Conservation (phyloP, 2,329 filamentous ascomycete species). For the Aspergillus niger region DNA sequence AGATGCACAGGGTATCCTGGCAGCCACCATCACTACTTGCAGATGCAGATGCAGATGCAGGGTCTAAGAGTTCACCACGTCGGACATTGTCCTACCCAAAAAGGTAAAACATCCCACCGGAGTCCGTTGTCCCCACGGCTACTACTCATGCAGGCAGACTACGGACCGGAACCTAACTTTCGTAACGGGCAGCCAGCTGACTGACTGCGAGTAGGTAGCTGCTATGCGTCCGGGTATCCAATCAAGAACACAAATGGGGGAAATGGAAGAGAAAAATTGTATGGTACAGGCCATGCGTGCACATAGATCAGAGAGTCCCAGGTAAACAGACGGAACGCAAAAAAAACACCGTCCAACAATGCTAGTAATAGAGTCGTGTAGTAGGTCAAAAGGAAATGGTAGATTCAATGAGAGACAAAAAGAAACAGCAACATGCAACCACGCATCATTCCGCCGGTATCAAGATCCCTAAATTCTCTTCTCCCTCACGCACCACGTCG, state of each 20-base stretch:
- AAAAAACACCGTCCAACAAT: constrained; percentile 27
- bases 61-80: background rate
- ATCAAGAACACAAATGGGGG: background rate
- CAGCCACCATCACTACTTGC: background rate
- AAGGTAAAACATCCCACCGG: no score
- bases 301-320: background rate
- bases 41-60: background rate
- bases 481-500: constrained; percentile 40
- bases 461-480: background rate
- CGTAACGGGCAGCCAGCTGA: background rate
- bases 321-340: constrained; percentile 17
- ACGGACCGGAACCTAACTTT: background rate
- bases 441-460: background rate
- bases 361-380: constrained; percentile 16
- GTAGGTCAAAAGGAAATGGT: constrained; percentile 12
- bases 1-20: background rate
- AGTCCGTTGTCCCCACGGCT: no score
- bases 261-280: background rate
- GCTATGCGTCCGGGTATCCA: background rate
- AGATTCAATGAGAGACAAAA: constrained; percentile 16
- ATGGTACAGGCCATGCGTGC: constrained; percentile 1
- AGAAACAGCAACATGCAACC: background rate
- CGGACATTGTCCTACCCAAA: no score
- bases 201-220: background rate
- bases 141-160: background rate